Conservation (phyloP, 2,329 filamentous ascomycete species). For the Calonectria pteridis region DNA sequence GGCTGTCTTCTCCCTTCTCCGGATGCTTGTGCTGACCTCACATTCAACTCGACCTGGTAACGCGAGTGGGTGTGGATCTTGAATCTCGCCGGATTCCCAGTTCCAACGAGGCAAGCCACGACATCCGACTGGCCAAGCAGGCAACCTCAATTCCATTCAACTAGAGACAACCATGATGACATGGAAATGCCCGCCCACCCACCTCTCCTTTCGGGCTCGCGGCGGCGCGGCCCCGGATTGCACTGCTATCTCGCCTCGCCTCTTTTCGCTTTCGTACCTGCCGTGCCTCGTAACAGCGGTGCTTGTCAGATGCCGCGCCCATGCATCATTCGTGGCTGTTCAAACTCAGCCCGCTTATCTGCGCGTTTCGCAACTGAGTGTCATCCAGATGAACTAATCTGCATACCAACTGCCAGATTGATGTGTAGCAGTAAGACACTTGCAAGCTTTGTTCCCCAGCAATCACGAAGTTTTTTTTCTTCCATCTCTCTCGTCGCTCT, state of each 20-base stretch:
- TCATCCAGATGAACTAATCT: not conserved
- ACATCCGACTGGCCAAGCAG: slow-evolving; percentile 41
- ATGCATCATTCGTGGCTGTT: slow-evolving; percentile 26
- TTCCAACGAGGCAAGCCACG: slow-evolving; percentile 30
- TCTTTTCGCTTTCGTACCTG: slow-evolving; percentile 8
- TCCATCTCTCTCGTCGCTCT: not conserved
- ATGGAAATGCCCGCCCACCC: slow-evolving; percentile 8
- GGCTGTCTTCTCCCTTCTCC: not conserved
- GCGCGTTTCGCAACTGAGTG: not conserved
- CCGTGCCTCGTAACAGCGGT: slow-evolving; percentile 16
- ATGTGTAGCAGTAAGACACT: slow-evolving; percentile 21
- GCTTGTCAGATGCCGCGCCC: slow-evolving; percentile 12
- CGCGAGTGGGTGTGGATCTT: slow-evolving; percentile 26
- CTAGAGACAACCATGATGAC: slow-evolving; percentile 16
- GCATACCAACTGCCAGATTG: slow-evolving; percentile 15
- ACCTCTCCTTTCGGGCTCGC: not conserved
- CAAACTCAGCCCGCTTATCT: slow-evolving; percentile 32
- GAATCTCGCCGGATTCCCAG: slow-evolving; percentile 32
- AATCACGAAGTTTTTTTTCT: not conserved
- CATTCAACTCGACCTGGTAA: not conserved
- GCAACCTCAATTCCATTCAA: slow-evolving; percentile 26
- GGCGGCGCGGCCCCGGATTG: slow-evolving; percentile 26
- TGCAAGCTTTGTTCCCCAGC: not conserved
- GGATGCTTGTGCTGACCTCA: slow-evolving; percentile 4
- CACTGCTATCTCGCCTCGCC: slow-evolving; percentile 26